Conservation (phyloP, 2,329 filamentous ascomycete genomes). For the Diaporthe aspalathi region DNA sequence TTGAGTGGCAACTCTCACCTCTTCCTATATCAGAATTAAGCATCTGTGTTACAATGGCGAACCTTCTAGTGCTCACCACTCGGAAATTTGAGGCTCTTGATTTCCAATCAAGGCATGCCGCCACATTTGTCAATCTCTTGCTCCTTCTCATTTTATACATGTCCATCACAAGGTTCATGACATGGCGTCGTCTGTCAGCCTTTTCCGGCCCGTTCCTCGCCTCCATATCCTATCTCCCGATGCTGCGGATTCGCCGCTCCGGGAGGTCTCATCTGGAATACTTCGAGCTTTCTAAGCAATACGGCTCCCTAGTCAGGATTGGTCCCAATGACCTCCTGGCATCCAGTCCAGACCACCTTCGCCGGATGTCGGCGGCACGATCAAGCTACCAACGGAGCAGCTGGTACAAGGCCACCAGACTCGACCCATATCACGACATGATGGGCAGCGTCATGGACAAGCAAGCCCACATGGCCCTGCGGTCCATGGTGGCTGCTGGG, state of each 20-base stretch:
- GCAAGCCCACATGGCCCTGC: constrained; percentile 36
- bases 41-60: constrained; percentile 14
- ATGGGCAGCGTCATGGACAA: constrained; percentile 42
- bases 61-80: constrained; percentile 19
- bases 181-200: constrained; percentile 33
- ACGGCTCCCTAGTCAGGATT: constrained; percentile 34
- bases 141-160: constrained; percentile 14
- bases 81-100: not conserved
- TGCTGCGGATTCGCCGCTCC: constrained; percentile 29
- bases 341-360: constrained; percentile 33
- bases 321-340: constrained; percentile 35
- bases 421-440: constrained; percentile 40
- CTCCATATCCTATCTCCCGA: constrained; percentile 32
- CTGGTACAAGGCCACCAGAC: constrained; percentile 34
- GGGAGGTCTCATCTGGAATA: constrained; percentile 30
- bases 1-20: not conserved
- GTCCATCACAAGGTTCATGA: constrained; percentile 25
- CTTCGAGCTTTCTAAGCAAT: constrained; percentile 27
- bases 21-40: not conserved
- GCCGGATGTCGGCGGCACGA: constrained; percentile 34
- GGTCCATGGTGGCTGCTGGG: constrained; percentile 37
- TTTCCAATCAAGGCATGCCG: not conserved
- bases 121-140: not conserved
- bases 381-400: constrained; percentile 34
- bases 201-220: constrained; percentile 27